These are phyloP conservation scores for Fagus crenata DNA, from an alignment of 306 rosid genomes.

Conservation along the genomic window DNA sequence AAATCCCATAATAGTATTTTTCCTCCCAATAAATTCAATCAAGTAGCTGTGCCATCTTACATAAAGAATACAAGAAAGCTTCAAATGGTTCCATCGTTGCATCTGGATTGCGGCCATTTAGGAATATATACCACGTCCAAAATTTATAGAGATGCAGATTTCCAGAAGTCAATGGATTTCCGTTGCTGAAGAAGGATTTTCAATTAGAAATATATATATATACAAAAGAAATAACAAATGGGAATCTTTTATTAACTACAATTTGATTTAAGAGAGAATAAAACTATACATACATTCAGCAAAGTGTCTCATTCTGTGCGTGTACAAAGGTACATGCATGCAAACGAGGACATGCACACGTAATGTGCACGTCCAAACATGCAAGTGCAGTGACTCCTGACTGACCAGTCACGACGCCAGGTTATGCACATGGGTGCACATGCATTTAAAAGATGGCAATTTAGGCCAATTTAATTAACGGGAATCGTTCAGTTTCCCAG, in stretches of 20 bases:
- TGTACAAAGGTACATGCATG: background rate
- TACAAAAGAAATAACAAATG: background rate
- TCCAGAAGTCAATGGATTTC: constrained; percentile 80
- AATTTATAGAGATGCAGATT: constrained; percentile 57
- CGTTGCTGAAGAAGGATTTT: constrained; percentile 62
- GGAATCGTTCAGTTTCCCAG: no score
- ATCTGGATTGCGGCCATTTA: background rate
- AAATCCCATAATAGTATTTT: background rate
- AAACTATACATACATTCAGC: background rate
- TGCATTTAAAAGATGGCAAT: background rate
- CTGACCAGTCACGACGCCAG: no score
- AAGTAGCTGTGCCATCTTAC: background rate
- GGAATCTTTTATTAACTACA: background rate
- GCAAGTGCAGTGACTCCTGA: no score
- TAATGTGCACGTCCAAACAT: background rate
- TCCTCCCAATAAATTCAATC: constrained; percentile 1
- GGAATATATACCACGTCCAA: constrained; percentile 11
- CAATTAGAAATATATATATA: constrained; percentile 15
- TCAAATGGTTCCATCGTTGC: background rate
- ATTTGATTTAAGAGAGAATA: background rate
- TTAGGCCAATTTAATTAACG: no score
- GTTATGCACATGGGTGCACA: background rate
- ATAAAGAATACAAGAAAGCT: background rate
- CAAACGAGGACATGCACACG: no score
- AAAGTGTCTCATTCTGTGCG: background rate